phyloP scores from a whole-genome alignment of 352 stramenopile species.

The Phytophthora pseudosyringae region DNA sequence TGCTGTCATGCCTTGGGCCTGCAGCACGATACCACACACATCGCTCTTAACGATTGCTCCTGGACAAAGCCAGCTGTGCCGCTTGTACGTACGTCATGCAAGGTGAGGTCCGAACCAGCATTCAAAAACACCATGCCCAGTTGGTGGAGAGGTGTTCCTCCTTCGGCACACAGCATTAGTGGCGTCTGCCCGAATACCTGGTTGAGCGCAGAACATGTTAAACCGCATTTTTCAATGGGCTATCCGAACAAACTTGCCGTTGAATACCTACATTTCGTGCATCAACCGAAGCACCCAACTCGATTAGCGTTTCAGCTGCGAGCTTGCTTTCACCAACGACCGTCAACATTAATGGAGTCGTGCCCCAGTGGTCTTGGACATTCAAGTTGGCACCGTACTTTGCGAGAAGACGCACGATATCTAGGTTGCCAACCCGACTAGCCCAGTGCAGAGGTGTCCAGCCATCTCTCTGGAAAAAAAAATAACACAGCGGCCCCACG shows the following conservation, averaged over 20 bases:
- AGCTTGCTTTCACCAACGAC: slow-evolving; percentile 72
- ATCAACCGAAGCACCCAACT: slow-evolving; percentile 74
- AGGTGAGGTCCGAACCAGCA: slow-evolving; percentile 55
- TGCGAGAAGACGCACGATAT: slow-evolving; percentile 79
- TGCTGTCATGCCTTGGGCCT: slow-evolving; percentile 77
- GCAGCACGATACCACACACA: slow-evolving; percentile 4
- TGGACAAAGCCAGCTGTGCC: background rate
- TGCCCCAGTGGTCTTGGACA: slow-evolving; percentile 77
- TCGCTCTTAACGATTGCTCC: background rate
- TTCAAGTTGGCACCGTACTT: slow-evolving; percentile 82
- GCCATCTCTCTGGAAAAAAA: slow-evolving; percentile 58
- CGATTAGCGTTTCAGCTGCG: slow-evolving; percentile 68
- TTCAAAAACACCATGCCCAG: slow-evolving; percentile 82
- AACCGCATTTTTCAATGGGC: background rate
- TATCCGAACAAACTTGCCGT: background rate
- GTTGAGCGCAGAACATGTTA: background rate
- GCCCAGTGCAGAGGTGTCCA: slow-evolving; percentile 84
- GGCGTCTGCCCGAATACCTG: slow-evolving; percentile 81
- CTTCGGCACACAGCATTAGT: slow-evolving; percentile 75
- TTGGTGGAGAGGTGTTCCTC: slow-evolving; percentile 61
- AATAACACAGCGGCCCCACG: background rate
- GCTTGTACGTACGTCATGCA: slow-evolving; percentile 59
- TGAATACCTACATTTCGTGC: slow-evolving; percentile 58
- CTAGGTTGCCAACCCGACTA: slow-evolving; percentile 73
- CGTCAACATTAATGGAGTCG: slow-evolving; percentile 81